Conservation (phyloP, 2,329 filamentous ascomycete species). For the Stagonosporopsis chrysanthemi region DNA sequence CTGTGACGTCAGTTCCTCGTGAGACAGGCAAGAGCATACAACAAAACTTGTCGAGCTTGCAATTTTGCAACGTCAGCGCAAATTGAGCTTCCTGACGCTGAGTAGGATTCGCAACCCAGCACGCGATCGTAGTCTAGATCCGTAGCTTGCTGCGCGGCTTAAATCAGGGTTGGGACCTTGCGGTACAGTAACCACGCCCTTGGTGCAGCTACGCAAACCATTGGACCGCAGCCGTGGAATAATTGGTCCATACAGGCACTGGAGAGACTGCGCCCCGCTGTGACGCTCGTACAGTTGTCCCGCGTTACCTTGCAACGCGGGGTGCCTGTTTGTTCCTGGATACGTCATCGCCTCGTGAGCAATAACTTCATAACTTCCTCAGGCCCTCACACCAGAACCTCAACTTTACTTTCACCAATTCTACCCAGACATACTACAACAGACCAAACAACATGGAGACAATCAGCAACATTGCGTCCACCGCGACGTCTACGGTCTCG, state of each 20-base stretch:
- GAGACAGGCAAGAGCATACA: background rate
- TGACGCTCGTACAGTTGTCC: slow-evolving; percentile 26
- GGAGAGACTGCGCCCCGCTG: slow-evolving; percentile 20
- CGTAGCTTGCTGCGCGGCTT: slow-evolving; percentile 11
- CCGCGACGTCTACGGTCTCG: slow-evolving; percentile 37
- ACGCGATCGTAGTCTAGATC: slow-evolving; percentile 7
- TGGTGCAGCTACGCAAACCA: slow-evolving; percentile 1
- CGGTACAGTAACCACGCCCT: slow-evolving; percentile 1
- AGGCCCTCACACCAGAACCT: slow-evolving; percentile 3
- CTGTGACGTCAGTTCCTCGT: slow-evolving; percentile 1
- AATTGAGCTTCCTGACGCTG: background rate
- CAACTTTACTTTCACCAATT: background rate
- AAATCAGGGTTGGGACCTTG: slow-evolving; percentile 13
- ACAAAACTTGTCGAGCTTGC: background rate
- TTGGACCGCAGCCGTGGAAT: slow-evolving; percentile 13
- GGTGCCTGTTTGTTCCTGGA: slow-evolving; percentile 14
- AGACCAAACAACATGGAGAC: slow-evolving; percentile 46
- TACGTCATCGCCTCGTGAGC: slow-evolving; percentile 30
- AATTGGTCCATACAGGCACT: slow-evolving; percentile 7
- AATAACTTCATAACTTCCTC: slow-evolving; percentile 21
- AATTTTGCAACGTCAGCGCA: background rate
- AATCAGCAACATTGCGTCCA: slow-evolving; percentile 45
- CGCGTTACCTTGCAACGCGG: slow-evolving; percentile 23
- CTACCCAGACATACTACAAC: background rate
- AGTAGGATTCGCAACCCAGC: background rate